Evolutionary conservation across 192 early-diverging fungal species (phyloP).

Genomic region (Backusella tuberculispora): DNA sequence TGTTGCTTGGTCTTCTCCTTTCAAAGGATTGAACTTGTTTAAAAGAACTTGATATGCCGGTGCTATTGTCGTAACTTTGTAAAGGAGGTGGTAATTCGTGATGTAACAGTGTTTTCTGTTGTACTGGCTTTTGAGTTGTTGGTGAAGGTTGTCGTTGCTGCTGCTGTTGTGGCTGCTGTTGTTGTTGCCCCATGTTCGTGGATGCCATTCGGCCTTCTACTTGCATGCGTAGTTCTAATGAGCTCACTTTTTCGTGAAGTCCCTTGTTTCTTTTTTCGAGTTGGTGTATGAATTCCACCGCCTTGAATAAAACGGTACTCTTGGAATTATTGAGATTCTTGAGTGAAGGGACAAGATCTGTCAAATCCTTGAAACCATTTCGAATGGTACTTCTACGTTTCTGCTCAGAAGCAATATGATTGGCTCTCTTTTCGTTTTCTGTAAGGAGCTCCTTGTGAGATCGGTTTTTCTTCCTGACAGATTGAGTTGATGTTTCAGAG

Average conservation of each 20-base stretch:
- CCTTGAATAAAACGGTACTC: constrained; percentile 68
- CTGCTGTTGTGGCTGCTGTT: neutral
- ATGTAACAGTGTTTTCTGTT: neutral
- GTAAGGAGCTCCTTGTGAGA: constrained; percentile 70
- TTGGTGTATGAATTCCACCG: constrained; percentile 69
- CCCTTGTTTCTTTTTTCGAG: constrained; percentile 60
- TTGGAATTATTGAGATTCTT: constrained; percentile 72
- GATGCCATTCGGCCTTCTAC: constrained; percentile 21
- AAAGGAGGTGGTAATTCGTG: neutral
- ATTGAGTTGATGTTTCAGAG: neutral
- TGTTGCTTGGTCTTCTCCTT: neutral
- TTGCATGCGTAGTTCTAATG: constrained; percentile 39
- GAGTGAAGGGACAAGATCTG: constrained; percentile 87
- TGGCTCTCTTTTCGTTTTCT: constrained; percentile 74
- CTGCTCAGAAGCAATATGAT: constrained; percentile 79
- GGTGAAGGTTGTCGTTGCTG: neutral
- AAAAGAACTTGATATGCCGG: neutral
- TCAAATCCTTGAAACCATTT: constrained; percentile 88
- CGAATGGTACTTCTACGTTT: constrained; percentile 77
- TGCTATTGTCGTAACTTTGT: neutral
- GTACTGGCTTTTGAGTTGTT: no score
- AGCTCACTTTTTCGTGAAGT: constrained; percentile 31
- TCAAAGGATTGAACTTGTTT: constrained; percentile 4
- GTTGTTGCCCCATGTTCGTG: neutral
- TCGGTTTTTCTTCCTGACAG: neutral